Conservation (phyloP, 441 rosid genomes). For the Adansonia gregorii region DNA sequence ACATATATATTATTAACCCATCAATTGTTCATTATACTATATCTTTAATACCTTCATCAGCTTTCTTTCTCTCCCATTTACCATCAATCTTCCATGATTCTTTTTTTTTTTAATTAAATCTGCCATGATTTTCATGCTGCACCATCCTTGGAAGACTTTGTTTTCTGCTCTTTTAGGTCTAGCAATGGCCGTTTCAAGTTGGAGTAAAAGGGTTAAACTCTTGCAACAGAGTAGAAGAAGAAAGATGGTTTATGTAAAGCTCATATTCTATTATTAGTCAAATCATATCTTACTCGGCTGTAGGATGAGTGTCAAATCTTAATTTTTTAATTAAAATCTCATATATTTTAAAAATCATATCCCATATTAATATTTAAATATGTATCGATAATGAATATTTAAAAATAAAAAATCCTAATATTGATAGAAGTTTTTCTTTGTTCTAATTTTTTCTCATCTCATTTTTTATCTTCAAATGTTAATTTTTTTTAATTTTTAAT, state of each 20-base stretch:
- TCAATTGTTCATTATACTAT: not conserved
- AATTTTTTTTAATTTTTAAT: not conserved
- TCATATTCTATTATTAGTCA: not conserved
- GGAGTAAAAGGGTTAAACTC: not conserved
- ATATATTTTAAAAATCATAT: too few relatives aligned
- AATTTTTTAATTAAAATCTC: too few relatives aligned
- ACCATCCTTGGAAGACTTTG: not conserved
- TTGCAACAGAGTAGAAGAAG: not conserved
- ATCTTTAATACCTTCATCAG: slow-evolving; percentile 5
- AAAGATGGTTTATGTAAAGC: not conserved
- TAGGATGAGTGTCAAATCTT: too few relatives aligned
- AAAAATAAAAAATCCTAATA: too few relatives aligned
- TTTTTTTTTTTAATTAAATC: too few relatives aligned
- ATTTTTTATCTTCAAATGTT: not conserved
- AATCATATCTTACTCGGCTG: too few relatives aligned
- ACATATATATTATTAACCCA: not conserved
- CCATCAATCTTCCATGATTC: not conserved
- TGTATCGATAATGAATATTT: too few relatives aligned
- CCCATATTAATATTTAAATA: too few relatives aligned
- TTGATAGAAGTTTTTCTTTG: too few relatives aligned
- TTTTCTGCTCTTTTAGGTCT: not conserved
- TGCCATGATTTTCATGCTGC: not conserved
- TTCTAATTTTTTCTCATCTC: not conserved
- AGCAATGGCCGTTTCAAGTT: not conserved
- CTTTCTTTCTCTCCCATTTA: not conserved